phyloP scores from a whole-genome alignment of 2,329 filamentous ascomycete species.

The Colletotrichum navitas region DNA sequence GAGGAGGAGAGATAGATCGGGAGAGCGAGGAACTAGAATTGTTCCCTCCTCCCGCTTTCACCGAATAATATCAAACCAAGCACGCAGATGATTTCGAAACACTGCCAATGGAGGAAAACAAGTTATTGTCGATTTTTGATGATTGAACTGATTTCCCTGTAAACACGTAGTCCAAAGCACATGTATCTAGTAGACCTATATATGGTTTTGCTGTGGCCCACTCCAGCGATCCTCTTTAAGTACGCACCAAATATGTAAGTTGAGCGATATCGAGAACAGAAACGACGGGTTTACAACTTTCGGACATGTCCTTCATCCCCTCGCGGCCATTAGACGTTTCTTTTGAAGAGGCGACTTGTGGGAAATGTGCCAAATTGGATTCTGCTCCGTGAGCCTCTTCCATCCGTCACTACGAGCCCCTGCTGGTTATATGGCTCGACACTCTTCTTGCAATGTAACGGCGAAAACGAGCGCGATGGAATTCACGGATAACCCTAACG shows the following conservation, averaged over 20 bases:
- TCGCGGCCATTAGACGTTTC: not conserved
- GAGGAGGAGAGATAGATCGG: not conserved
- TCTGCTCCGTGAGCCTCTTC: not conserved
- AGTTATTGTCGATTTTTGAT: fast-evolving
- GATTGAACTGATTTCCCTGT: not conserved
- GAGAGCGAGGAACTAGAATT: not conserved
- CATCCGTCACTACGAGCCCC: not conserved
- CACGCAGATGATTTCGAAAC: not conserved
- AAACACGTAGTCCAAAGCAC: fast-evolving
- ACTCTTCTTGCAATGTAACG: not conserved
- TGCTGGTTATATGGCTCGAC: not conserved
- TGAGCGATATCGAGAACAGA: not conserved
- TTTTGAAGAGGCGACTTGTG: not conserved
- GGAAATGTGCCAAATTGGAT: too few species aligned
- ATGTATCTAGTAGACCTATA: not conserved
- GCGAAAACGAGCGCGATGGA: not conserved
- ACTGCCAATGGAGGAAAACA: not conserved
- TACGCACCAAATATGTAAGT: not conserved
- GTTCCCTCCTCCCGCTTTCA: not conserved
- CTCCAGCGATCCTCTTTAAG: too few species aligned
- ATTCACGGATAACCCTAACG: slow-evolving; percentile 15
- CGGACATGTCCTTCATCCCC: not conserved
- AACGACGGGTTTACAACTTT: fast-evolving
- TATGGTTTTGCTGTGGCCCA: not conserved
- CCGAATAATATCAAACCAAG: not conserved